Evolutionary conservation across 805 yeast species (phyloP), one percentile per base, ranked within the genome.

Genomic region (Blastobotrys americana): DNA sequence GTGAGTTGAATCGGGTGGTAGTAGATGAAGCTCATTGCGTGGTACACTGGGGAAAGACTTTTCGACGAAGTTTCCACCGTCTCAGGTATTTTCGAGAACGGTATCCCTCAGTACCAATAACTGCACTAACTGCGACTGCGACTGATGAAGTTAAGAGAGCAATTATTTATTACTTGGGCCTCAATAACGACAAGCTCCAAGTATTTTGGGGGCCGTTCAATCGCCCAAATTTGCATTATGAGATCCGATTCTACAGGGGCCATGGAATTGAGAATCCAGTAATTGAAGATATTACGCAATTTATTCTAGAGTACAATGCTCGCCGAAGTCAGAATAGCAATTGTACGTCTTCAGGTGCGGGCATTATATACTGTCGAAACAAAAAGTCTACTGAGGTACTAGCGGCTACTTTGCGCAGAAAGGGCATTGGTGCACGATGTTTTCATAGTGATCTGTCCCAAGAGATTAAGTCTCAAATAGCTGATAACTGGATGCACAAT

Each of bases 11-110:
- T 0, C 70, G 97, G 46, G 73, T 90, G 37, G 95, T 90, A 4
- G 85, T 90, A 35, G 98, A 90, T 64, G 98, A 86, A 58, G 97
- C 97, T 0, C 98, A 90, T 65, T 90, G 98, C 72, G 93, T 90
- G 39, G 86, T 95, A 41, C 82, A 93, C 17, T 90, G 97, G 97
- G 98, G 98, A 16, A 96, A 90, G 64, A 97, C 89, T 63, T 90
- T 90, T 63, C 72, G 98, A 42, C 96, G 96, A 0, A 96, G 89
- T 62, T 90, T 90, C 66, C 83, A 86, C 53, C 82, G 82, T 17
- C 70, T 90, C 58, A 76, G 78, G 21, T 74, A 72, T 51, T 84
- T 90, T 63, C 84, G 85, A 54, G 63, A 68, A 22, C 73, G 76
- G 42, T 90, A 76, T 58, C 95, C 95, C 0, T 72, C 73, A 43